Evolutionary conservation across 179 eudicot genomes (phyloP).

Genomic region (Silene vulgaris): DNA sequence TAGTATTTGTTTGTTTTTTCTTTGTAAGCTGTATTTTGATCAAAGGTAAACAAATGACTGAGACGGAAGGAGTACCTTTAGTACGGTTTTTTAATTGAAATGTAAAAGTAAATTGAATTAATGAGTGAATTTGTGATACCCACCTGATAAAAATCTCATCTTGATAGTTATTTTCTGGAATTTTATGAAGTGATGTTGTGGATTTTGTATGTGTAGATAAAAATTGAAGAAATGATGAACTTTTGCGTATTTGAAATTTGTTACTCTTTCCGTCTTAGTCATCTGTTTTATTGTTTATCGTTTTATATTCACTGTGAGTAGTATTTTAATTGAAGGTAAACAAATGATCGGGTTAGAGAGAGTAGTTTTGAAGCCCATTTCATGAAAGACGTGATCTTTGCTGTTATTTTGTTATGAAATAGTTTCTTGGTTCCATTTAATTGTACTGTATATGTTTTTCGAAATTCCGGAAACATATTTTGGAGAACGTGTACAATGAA

Average conservation of each 20-base stretch:
- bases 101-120: background rate
- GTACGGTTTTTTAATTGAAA: background rate
- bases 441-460: slow-evolving; percentile 37
- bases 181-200: background rate
- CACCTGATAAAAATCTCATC: background rate
- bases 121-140: background rate
- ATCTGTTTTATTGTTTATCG: too few relatives aligned
- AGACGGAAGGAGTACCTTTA: too few relatives aligned
- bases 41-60: too few relatives aligned
- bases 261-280: background rate
- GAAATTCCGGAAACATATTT: background rate
- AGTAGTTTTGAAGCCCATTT: background rate
- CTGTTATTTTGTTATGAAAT: background rate
- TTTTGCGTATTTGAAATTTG: slow-evolving; percentile 7
- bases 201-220: too few relatives aligned
- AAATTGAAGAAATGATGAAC: too few relatives aligned
- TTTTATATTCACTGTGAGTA: too few relatives aligned
- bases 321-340: too few relatives aligned
- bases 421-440: background rate
- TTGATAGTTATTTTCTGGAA: background rate
- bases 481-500: background rate
- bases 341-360: too few relatives aligned
- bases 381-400: slow-evolving; percentile 15
- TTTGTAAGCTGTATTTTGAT: too few relatives aligned
- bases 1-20: background rate